These are phyloP conservation scores for Talaromyces sp. DNA, from an alignment of 2,329 filamentous ascomycete species.

Conservation along the genomic window DNA sequence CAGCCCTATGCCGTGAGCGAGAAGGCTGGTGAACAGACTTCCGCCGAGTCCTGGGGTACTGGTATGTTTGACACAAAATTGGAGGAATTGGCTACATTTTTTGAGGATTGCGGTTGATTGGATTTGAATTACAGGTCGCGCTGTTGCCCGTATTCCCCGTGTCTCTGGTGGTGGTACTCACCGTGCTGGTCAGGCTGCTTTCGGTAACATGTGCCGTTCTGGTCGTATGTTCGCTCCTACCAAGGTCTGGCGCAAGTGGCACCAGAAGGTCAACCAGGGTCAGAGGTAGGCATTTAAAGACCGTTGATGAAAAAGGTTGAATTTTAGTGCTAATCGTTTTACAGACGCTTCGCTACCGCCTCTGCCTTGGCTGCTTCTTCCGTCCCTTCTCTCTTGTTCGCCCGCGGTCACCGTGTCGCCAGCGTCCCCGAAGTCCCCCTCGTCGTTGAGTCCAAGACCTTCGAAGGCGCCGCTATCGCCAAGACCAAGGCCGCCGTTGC, in stretches of 20 bases:
- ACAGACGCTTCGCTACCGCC: conserved; percentile 87
- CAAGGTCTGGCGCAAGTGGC: conserved; percentile 99
- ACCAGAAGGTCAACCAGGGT: conserved; percentile 99
- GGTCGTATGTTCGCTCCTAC: conserved; percentile 99
- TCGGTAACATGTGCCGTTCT: conserved; percentile 99
- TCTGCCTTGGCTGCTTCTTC: conserved; percentile 96
- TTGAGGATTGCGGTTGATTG: conserved; percentile 15
- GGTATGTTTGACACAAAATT: conserved; percentile 61
- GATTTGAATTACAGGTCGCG: conserved; percentile 66
- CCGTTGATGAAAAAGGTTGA: background rate
- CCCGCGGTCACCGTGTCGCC: conserved; percentile 94
- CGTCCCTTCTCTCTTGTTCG: conserved; percentile 88
- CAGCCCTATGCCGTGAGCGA: conserved; percentile 99
- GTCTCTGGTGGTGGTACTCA: conserved; percentile 99
- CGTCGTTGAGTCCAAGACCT: conserved; percentile 86
- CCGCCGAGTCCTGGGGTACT: conserved; percentile 99
- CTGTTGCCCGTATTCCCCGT: conserved; percentile 99
- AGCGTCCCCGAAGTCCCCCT: conserved; percentile 94
- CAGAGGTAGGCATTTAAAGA: conserved; percentile 69
- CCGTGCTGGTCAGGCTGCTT: conserved; percentile 99
- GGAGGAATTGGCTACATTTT: conserved; percentile 8
- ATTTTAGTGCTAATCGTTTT: conserved; percentile 13
- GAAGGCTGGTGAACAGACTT: conserved; percentile 99
- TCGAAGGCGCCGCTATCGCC: conserved; percentile 73
- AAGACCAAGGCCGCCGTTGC: conserved; percentile 86